Base-by-base conservation (phyloP, 2,329 filamentous ascomycete genomes). In the Trichophyton verrucosum region DNA sequence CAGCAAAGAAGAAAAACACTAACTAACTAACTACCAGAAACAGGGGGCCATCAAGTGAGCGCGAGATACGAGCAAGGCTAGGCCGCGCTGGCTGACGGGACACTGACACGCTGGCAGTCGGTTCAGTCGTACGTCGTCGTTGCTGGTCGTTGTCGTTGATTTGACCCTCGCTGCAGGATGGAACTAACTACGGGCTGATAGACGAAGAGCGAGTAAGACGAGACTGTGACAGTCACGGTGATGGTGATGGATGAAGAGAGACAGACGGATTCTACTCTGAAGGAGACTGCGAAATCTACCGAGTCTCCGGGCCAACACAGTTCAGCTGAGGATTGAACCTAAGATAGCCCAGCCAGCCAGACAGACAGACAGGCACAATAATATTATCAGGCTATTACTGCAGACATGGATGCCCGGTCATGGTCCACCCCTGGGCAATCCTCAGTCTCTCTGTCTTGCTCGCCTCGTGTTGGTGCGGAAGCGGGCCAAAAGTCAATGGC, bases 271-370 rank as follows among this genome's bases (percentile, higher is more conserved):
- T 30, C 27, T 22, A 9, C 17, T 11, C 17, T 11, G 46, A 49
- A 3, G 11, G 46, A 3, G 27, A 30, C 27, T 15, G 17, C 13
- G 15, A 20, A 8, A 22, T 20, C 24, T 17, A n/a, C 27, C 51
- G 51, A 55, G 27, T 55, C 51, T 55, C 51, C 51, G 51, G 51
- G 51, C 30, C 51, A 36, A 55, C 51, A n/a, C 27, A 36, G 33
- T 30, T 11, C 30, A 55, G 51, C 51, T 55, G 51, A 55, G 15
- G n/a, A 44, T 11, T 11, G 27, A 36, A 24, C 15, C 24, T 7
- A 30, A 30, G 27, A 30, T 30, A 30, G 27, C 27, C 27, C 27
- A 30, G 27, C 27, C 27, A 30, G 27, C 27, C 27, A 30, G 6
- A 6, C 24, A 27, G 6, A 6, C 24, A 27, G 27, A 30, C 27